These are phyloP conservation scores for Podila epigama DNA, from an alignment of 192 early-diverging fungal genomes.

Conservation along the genomic window DNA sequence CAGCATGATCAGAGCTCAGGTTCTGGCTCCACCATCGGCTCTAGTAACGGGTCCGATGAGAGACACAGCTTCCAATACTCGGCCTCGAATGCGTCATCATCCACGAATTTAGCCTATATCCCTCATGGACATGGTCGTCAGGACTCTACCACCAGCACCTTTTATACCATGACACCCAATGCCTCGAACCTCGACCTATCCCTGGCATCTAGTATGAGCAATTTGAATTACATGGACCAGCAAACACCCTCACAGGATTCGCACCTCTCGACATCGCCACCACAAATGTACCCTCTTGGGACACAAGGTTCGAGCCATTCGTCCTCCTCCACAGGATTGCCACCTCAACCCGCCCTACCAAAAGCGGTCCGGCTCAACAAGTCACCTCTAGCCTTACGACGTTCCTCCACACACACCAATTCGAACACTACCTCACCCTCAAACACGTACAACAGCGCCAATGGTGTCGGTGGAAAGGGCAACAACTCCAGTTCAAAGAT, in stretches of 20 bases:
- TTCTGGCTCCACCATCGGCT: not conserved
- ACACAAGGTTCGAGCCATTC: not conserved
- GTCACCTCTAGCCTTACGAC: slow-evolving; percentile 21
- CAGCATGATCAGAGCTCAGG: slow-evolving; percentile 1
- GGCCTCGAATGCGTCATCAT: slow-evolving; percentile 37
- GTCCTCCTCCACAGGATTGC: not conserved
- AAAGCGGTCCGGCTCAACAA: slow-evolving; percentile 32
- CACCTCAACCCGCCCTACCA: slow-evolving; percentile 5
- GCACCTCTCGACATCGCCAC: not conserved
- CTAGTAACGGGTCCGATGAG: not conserved
- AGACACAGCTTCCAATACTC: slow-evolving; percentile 21
- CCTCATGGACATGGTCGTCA: slow-evolving; percentile 20
- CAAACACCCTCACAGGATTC: not conserved
- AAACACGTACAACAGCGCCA: slow-evolving; percentile 10
- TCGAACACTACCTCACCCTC: slow-evolving; percentile 14
- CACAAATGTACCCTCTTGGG: not conserved
- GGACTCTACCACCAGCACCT: slow-evolving; percentile 17
- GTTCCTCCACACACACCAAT: slow-evolving; percentile 26
- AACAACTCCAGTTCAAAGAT: slow-evolving; percentile 22
- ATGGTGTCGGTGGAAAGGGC: too few species aligned
- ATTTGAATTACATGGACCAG: slow-evolving; percentile 6
- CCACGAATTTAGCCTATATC: slow-evolving; percentile 19
- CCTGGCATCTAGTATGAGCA: not conserved
- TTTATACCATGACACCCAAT: slow-evolving; percentile 33
- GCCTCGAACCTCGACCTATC: slow-evolving; percentile 38